Percentiles rank a stretch among this genome's conserved stretches.
These are phyloP conservation scores for Hyphopichia khmerensis DNA, from an alignment of 1,139 yeast species.

Conservation along the genomic window DNA sequence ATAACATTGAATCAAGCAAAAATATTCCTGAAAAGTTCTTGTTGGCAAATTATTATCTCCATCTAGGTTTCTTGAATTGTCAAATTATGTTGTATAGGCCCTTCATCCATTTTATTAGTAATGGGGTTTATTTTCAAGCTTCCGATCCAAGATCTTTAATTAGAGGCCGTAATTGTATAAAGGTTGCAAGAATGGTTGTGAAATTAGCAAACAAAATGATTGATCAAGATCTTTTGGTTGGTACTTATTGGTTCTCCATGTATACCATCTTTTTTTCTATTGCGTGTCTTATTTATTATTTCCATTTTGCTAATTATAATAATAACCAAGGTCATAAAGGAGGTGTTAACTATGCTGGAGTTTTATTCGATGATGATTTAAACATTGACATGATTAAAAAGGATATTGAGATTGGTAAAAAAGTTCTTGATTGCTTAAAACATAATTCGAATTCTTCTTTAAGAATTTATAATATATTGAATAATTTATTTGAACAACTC, in stretches of 20 bases:
- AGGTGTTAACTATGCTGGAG: constrained; percentile 47
- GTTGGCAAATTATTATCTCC: constrained; percentile 75
- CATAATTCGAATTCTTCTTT: constrained; percentile 76
- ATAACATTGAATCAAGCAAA: constrained; percentile 17
- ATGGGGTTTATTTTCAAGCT: constrained; percentile 44
- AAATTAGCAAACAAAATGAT: constrained; percentile 83
- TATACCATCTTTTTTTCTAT: constrained; percentile 91
- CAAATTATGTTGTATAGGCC: constrained; percentile 88
- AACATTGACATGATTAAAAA: constrained; percentile 66
- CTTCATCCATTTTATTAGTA: constrained; percentile 76
- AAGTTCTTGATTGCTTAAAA: constrained; percentile 68
- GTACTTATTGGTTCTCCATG: constrained; percentile 91
- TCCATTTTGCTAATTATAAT: constrained; percentile 61
- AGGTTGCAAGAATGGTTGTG: constrained; percentile 82
- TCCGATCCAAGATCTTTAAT: constrained; percentile 52
- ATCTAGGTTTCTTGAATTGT: constrained; percentile 77
- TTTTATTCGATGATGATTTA: constrained; percentile 56
- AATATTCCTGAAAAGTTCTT: constrained; percentile 61
- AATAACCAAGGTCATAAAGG: constrained; percentile 16
- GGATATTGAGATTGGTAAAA: constrained; percentile 82
- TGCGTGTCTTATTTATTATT: constrained; percentile 82
- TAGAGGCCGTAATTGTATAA: constrained; percentile 81
- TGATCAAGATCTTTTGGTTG: constrained; percentile 68
- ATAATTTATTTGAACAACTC: constrained; percentile 78
- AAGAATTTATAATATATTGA: constrained; percentile 75